Conservation (phyloP, 2,329 filamentous ascomycete genomes). For the Simplicillium aogashimaense region DNA sequence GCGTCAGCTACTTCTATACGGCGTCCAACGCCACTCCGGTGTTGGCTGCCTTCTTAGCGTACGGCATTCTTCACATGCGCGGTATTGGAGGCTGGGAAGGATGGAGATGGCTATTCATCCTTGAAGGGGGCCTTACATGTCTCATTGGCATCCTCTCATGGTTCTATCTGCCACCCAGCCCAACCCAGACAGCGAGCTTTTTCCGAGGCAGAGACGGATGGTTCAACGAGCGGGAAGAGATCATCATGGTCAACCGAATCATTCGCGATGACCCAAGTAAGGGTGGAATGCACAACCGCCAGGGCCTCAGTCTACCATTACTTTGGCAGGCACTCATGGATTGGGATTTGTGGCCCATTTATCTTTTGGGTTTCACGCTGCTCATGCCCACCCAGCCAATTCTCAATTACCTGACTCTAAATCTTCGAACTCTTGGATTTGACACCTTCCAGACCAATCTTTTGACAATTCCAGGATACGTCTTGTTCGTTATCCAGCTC, state of each 20-base stretch:
- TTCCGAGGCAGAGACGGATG: constrained; percentile 43
- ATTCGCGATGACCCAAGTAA: constrained; percentile 50
- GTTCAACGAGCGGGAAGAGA: constrained; percentile 50
- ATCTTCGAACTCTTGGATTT: constrained; percentile 47
- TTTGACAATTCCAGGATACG: constrained; percentile 47
- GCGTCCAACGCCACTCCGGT: constrained; percentile 29
- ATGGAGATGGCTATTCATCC: constrained; percentile 43
- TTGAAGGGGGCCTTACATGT: constrained; percentile 38
- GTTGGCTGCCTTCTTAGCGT: constrained; percentile 25
- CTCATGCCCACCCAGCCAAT: constrained; percentile 35
- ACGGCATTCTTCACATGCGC: constrained; percentile 28
- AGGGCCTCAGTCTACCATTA: constrained; percentile 38
- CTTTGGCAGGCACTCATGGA: constrained; percentile 44
- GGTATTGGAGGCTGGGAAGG: constrained; percentile 23
- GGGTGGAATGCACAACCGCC: constrained; percentile 50
- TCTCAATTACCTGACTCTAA: constrained; percentile 47
- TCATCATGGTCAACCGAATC: constrained; percentile 50
- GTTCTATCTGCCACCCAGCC: constrained; percentile 43
- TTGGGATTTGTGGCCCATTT: constrained; percentile 37
- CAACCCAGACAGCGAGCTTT: constrained; percentile 39
- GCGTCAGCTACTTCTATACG: constrained; percentile 30
- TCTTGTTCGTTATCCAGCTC: constrained; percentile 29
- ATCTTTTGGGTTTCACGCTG: constrained; percentile 41
- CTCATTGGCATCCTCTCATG: constrained; percentile 42
- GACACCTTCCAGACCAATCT: constrained; percentile 53